Base-by-base conservation (phyloP, 345 rosid genomes). In the Moricandia arvensis region DNA sequence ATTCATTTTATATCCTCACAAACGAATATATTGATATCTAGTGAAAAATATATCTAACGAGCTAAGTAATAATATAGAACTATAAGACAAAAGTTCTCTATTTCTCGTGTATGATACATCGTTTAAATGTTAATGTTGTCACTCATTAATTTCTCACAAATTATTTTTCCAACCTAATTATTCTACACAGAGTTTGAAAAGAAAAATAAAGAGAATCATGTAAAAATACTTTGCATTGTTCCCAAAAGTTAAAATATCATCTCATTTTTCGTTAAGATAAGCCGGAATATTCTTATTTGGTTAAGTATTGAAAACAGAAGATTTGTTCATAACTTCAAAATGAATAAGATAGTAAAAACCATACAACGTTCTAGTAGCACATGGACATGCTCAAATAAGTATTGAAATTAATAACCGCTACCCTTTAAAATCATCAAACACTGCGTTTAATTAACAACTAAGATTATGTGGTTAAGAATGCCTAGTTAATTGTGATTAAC, bases 401-500 rank as follows among this genome's bases (percentile, higher is more conserved):
- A 59, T 10, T 47, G 63, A 66, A 59, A 66, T 33, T 59, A 27
- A 33, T 47, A 13, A 6, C 8, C 37, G 7, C 15, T 47, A 47
- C 53, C 53, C 53, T 35, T 64, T 47, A 53, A 51, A 7, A 71
- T 8, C 51, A 65, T 45, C 33, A 49, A 66, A 16, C 76, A 65
- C 27, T n/a, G n/a, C n/a, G n/a, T n/a, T n/a, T n/a, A n/a, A n/a
- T n/a, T 65, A 70, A 71, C 62, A 24, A 41, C 61, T 69, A 61
- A 6, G 79, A 64, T 70, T 70, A 1, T 55, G 45, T 59, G 65
- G 71, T 70, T 63, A 29, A 29, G 35, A 55, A 47, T 61, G 51
- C 80, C 78, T 79, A 63, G 82, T 78, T 75, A 72, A 62, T 35
- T 43, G 78, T 79, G 82, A 71, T 57, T 62, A 57, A 78, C 13